Conservation (phyloP, 2,329 filamentous ascomycete genomes). For the Westerdykella sp. region DNA sequence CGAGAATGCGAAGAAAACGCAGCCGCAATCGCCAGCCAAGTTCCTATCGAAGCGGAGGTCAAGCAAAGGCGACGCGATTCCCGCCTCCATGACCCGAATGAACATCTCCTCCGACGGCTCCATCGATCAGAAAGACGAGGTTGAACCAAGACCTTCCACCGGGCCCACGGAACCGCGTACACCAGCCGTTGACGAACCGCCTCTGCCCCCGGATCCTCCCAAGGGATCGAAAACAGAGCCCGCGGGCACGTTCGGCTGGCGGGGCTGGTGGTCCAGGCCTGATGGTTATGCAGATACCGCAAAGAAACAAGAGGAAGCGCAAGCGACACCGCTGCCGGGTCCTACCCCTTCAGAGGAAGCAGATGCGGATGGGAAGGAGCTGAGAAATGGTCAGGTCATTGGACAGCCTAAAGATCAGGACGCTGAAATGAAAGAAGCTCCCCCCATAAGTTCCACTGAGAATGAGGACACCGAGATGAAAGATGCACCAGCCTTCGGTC, state of each 20-base stretch:
- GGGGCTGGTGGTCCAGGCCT: conserved; percentile 47
- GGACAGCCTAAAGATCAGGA: conserved; percentile 8
- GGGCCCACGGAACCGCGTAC: conserved; percentile 6
- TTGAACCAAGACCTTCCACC: conserved; percentile 8
- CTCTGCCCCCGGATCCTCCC: conserved; percentile 40
- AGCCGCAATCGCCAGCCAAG: conserved; percentile 27
- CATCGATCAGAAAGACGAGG: conserved; percentile 23
- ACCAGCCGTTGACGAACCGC: conserved; percentile 29
- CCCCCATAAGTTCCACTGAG: neutral
- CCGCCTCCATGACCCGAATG: conserved; percentile 42
- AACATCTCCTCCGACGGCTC: conserved; percentile 39
- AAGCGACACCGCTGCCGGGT: conserved; percentile 38
- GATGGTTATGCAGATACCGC: conserved; percentile 42
- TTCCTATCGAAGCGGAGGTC: conserved; percentile 41
- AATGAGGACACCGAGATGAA: conserved; percentile 11
- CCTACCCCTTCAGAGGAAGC: conserved; percentile 32
- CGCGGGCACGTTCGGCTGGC: conserved; percentile 36
- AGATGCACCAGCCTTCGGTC: conserved; percentile 8
- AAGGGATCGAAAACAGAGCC: conserved; percentile 10
- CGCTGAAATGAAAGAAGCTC: conserved; percentile 16
- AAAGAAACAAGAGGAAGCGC: conserved; percentile 33
- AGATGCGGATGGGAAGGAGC: conserved; percentile 20
- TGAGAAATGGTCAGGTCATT: conserved; percentile 8
- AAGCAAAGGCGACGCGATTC: conserved; percentile 42
- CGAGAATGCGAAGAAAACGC: conserved; percentile 23